Evolutionary conservation across 148 eudicot species (phyloP), one percentile per base, ranked within the genome.

Genomic region (Chenopodium suecicum): DNA sequence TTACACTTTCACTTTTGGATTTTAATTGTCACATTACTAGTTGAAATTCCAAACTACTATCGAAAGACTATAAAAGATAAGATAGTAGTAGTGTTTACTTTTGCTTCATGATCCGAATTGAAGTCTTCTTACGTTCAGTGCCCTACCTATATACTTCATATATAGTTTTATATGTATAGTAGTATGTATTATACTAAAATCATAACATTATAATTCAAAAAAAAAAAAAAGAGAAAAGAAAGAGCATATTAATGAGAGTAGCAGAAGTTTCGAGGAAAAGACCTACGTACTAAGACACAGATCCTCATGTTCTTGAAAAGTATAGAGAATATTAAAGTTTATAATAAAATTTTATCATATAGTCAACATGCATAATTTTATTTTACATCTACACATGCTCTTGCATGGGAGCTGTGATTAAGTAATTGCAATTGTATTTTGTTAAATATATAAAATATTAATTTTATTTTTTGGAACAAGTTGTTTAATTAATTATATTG

Each of bases 291-390:
- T 50, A 78, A 48, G 32, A 60, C 58, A 60, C 75, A 80, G 67
- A 80, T 80, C 32, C 23, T 71, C 58, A 71, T 71, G 70, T 58
- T 58, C 27, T 41, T 79, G 19, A 41, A 78, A 78, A 78, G 44
- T 25, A 54, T 23, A 47, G 65, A 25, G 27, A 47, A 52, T 54
- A 75, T n/a, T 29, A 78, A 14, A 19, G 44, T 41, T 41, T 41
- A 41, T 41, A 41, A 41, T 41, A 70, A 19, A 79, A 56, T 4
- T 1, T 34, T 44, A 14, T 14, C 44, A 41, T 14, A 62, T 2
- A 46, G 29, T 27, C 73, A 75, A 81, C 79, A 66, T 65, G 79
- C 83, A 74, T 74, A 64, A 74, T 74, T 71, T 75, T 72, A 72
- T 80, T 63, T 31, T 62, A 73, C 63, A 4, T 47, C 62, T 73